Percentiles rank a stretch among this genome's conserved stretches.
Evolutionary conservation across 257 asterid species (phyloP).

Genomic region (Fraxinus excelsior): DNA sequence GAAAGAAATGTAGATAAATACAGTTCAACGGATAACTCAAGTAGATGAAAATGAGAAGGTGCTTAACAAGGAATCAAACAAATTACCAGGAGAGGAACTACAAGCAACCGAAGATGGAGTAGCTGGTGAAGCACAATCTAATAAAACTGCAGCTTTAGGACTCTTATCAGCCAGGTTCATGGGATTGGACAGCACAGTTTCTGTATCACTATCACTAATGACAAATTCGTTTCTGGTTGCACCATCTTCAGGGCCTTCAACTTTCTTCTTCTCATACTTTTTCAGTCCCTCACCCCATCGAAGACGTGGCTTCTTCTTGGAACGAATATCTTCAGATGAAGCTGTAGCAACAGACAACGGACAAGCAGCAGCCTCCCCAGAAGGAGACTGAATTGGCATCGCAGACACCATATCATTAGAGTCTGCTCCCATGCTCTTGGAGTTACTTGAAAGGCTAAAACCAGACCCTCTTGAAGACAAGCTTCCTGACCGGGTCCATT

Average conservation of each 20-base stretch:
- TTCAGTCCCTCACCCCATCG: conserved; percentile 99
- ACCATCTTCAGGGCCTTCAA: conserved; percentile 69
- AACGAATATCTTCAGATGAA: conserved; percentile 57
- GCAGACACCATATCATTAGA: conserved; percentile 38
- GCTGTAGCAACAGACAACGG: conserved; percentile 35
- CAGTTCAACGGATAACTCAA: neutral
- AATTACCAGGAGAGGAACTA: conserved; percentile 87
- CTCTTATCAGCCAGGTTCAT: conserved; percentile 53
- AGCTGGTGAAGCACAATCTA: conserved; percentile 68
- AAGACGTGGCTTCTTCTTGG: conserved; percentile 92
- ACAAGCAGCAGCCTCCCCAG: conserved; percentile 35
- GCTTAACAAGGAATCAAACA: neutral
- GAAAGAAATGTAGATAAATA: neutral
- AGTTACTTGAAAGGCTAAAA: conserved; percentile 49
- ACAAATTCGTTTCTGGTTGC: conserved; percentile 32
- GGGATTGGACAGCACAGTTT: conserved; percentile 45
- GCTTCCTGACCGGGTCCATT: conserved; percentile 63
- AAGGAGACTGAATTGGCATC: conserved; percentile 35
- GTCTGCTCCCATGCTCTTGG: conserved; percentile 52
- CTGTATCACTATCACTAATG: conserved; percentile 43
- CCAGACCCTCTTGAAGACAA: conserved; percentile 57
- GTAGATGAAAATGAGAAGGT: neutral
- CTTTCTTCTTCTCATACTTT: conserved; percentile 89
- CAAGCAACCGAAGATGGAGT: conserved; percentile 82
- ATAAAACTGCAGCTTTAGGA: conserved; percentile 51